Base-by-base conservation (phyloP, 306 rosid species). In the Inga laurina region DNA sequence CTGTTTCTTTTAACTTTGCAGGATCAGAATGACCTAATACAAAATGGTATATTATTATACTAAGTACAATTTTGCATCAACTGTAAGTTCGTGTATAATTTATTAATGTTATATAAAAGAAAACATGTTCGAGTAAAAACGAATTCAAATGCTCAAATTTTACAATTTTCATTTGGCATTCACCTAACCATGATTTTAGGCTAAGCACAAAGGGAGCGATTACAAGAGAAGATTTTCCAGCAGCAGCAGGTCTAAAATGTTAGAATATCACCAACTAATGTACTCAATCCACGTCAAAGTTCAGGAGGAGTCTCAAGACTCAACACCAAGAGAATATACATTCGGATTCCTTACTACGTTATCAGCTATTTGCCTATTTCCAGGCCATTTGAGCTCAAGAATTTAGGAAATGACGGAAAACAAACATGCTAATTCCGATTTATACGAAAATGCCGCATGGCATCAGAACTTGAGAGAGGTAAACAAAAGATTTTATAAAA, bases 11-110 rank as follows among this genome's bases (percentile, higher is more conserved):
- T 44, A 95, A 81, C 82, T 88, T 89, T 61, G 80, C 90, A 1
- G 98, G 92, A 88, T 95, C 93, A 78, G 99, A 93, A 84, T 95
- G 90, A 61, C 98, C 98, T 93, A 68, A 82, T 71, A 22, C 61
- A 81, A 75, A 21, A 56, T 12, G 5, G 35, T 5, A 57, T 54
- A 54, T 46, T 70, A 19, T 39, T 61, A 45, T 21, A 41, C 32
- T 22, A 21, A n/a, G 4, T 22, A n/a, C 56, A 44, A 71, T 22
- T 71, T 71, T 14, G 11, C 4, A 43, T 43, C 49, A 71, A 71
- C 35, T 5, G 49, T 0, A 71, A 71, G 54, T 44, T 27, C 75
- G 27, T n/a, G 44, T n/a, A 43, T 43, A 22, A n/a, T 70, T 11
- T 6, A 71, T 67, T 66, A 30, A 13, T 62, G 46, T 69, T 10